These are phyloP conservation scores for Fagus crenata DNA, from an alignment of 306 rosid species.

Conservation along the genomic window DNA sequence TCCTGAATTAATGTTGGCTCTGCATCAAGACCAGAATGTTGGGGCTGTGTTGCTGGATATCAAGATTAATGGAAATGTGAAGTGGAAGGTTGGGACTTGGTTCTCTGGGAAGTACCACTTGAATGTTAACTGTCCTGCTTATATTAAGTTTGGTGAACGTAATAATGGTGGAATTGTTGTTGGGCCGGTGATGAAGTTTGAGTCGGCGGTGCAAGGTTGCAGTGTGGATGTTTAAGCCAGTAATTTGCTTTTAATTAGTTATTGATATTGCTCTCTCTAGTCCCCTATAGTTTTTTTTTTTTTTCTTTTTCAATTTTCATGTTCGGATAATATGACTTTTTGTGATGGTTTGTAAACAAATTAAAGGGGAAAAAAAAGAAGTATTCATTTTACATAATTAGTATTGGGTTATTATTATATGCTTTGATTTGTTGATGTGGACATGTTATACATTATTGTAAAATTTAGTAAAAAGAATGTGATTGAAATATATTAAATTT, in stretches of 20 bases:
- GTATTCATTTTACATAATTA: not conserved
- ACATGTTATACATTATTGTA: no score
- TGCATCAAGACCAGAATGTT: constrained; percentile 49
- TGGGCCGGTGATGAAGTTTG: constrained; percentile 51
- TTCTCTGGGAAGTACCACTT: constrained; percentile 60
- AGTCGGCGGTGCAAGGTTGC: constrained; percentile 55
- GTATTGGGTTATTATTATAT: not conserved
- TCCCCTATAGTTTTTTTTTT: not conserved
- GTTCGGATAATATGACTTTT: not conserved
- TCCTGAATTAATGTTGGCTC: constrained; percentile 34
- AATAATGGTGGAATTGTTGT: constrained; percentile 19
- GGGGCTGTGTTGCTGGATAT: constrained; percentile 49
- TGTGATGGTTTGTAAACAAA: not conserved
- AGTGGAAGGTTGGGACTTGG: constrained; percentile 84
- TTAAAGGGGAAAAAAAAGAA: not conserved
- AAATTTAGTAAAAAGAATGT: no score
- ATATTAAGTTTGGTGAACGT: constrained; percentile 40
- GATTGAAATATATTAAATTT: no score
- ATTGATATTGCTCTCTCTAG: not conserved
- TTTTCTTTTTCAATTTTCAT: not conserved
- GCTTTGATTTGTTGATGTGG: no score
- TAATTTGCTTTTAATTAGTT: constrained; percentile 1
- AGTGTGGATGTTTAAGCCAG: constrained; percentile 51
- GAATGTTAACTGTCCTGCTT: constrained; percentile 69
- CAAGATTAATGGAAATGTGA: constrained; percentile 55